A percentile compares a stretch with the other conserved stretches of the same genome.
phyloP scores from a whole-genome alignment of 1,284 basidiomycete species.

The Ustilago tritici region DNA sequence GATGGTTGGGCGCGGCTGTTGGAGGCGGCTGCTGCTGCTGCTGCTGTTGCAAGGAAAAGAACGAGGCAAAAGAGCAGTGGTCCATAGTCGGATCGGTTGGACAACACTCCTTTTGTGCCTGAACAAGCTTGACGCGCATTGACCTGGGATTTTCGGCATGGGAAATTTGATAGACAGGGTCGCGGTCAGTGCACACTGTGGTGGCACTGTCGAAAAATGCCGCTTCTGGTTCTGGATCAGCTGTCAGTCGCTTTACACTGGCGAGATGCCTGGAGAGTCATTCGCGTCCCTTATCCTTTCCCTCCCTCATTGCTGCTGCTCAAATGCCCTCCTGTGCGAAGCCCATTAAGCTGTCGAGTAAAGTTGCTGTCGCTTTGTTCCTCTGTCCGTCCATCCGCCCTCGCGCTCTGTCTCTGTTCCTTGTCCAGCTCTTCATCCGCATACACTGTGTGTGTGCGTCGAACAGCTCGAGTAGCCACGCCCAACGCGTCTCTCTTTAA shows the following conservation, averaged over 20 bases:
- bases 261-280: constrained; percentile 1
- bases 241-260: constrained; percentile 26
- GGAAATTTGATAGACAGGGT: constrained; percentile 6
- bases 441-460: neutral
- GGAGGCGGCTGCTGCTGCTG: neutral
- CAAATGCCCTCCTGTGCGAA: neutral
- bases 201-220: constrained; percentile 19
- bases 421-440: neutral
- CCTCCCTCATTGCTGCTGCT: neutral
- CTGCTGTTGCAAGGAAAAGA: neutral
- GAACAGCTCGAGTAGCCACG: neutral
- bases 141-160: neutral
- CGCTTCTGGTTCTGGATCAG: constrained; percentile 14
- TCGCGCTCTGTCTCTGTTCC: neutral
- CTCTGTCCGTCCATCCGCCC: neutral
- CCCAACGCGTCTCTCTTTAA: neutral
- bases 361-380: constrained; percentile 3
- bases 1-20: neutral
- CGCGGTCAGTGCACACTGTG: neutral
- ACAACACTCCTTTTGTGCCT: neutral
- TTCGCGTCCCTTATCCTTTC: neutral
- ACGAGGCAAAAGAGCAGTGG: neutral
- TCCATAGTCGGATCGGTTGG: neutral
- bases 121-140: neutral
- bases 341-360: constrained; percentile 4